Base-by-base conservation (phyloP, 2,329 filamentous ascomycete genomes). In the Ophidiomyces ophidiicola region DNA sequence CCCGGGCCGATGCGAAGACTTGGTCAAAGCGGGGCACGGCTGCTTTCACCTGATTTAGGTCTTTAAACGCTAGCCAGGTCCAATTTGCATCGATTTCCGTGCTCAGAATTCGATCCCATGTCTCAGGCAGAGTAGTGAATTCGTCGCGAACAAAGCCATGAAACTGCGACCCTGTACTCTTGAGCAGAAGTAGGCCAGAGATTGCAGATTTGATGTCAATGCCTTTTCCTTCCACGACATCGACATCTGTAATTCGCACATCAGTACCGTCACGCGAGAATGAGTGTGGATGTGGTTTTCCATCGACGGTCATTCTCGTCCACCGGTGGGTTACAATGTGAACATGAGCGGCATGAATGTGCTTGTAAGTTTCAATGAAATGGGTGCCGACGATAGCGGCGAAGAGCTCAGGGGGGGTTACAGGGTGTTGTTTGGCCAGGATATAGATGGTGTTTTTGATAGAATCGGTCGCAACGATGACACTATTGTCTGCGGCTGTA, bases 371-470 rank as follows among this genome's bases (percentile, higher is more conserved):
- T 52, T 82, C 72, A 56, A 94, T 66, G 67, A 96, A 96, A 70
- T 98, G 90, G 49, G 76, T 72, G 51, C 82, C 86, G 38, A 98
- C 69, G 51, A 82, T 81, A 53, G 80, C 75, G 49, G 82, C 88
- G 60, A 84, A 98, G 46, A 93, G 77, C 69, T 98, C 90, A 0
- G 90, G 88, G 11, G 90, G 87, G 51, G 80, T 85, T 52, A 98
- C 82, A 23, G 87, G 83, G 67, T 92, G 72, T 65, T 92, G 80
- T 68, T 94, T 94, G 56, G 90, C 88, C 57, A 84, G 80, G 66
- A 98, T 86, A 70, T 90, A 94, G 58, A 83, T 79, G 53, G 82
- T 96, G 67, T 98, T 94, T 70, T 98, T 98, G 68, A 96, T 93
- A 18, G 86, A 88, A 64, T 98, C 90, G 45, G 90, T 98, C 47